Evolutionary conservation across 495 filamentous ascomycete species (phyloP), one percentile per base, ranked within the genome.

Genomic region (Friedmanniomyces endolithicus): DNA sequence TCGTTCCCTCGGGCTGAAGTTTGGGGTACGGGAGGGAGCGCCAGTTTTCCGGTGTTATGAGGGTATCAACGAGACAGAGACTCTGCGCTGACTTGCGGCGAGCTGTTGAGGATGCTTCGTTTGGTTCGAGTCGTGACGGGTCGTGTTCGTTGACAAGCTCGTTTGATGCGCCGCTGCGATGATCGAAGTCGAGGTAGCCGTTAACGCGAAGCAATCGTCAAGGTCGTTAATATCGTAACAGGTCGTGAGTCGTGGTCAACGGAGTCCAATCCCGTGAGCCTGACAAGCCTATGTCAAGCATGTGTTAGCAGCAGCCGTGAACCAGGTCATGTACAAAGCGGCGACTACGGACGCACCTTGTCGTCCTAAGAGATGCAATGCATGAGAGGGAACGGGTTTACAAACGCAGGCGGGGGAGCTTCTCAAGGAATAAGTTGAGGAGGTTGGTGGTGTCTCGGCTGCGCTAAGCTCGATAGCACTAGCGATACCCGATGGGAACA

Each of bases 21-120:
- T 78, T 88, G 86, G 68, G 87, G 84, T 65, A 90, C 84, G 77
- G 87, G 85, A 71, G 90, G 87, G 74, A 92, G 84, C 88, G 94
- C 90, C 90, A 96, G 90, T 78, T 94, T 96, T 86, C 79, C 89
- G 88, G 83, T 88, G n/a, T 24, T 25, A 4, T 54, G 37, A 24
- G 45, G 33, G 7, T 25, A 23, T 43, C 23, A 6, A 14, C 14
- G 37, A 14, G 17, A 41, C 48, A 50, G 34, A 12, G 31, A 31
- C 25, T 52, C 35, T 22, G 17, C 20, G 34, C 3, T 31, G 4
- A 31, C 27, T 31, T 9, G 27, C 27, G 4, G 27, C 27, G 9
- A 31, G 27, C 27, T 31, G 27, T 31, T 9, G 27, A 4, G 9
- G n/a, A 34, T 17, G 14, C 25, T 24, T 52, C 33, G 31, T 52